A percentile compares a stretch with the other conserved stretches of the same genome.
These are phyloP conservation scores for Auricularia heimuer DNA, from an alignment of 768 basidiomycete species.

Conservation along the genomic window DNA sequence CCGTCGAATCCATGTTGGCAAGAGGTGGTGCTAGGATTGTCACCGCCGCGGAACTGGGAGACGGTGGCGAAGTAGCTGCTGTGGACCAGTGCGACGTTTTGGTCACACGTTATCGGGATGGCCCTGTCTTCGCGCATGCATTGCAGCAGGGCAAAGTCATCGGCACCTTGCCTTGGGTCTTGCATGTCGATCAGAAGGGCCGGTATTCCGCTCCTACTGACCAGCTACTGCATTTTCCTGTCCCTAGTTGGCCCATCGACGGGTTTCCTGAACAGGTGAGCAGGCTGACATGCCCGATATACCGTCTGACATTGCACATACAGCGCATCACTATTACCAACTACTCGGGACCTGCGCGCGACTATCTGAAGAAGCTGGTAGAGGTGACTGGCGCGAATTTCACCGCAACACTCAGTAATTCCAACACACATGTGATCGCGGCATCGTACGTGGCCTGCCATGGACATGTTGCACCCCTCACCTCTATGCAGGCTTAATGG, in stretches of 20 bases:
- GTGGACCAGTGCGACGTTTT: conserved; percentile 57
- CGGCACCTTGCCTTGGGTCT: conserved; percentile 76
- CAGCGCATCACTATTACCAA: conserved; percentile 81
- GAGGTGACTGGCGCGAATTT: conserved; percentile 66
- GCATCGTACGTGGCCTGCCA: conserved; percentile 50
- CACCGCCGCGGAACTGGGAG: conserved; percentile 14
- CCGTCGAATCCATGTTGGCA: conserved; percentile 49
- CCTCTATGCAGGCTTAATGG: conserved; percentile 18
- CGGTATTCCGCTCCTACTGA: conserved; percentile 53
- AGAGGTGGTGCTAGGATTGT: conserved; percentile 49
- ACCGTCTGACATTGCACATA: background rate
- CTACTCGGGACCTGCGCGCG: conserved; percentile 77
- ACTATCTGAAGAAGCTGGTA: conserved; percentile 82
- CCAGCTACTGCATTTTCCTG: conserved; percentile 77
- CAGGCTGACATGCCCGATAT: background rate
- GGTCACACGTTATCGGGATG: conserved; percentile 60
- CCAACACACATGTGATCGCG: conserved; percentile 74
- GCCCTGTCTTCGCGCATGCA: conserved; percentile 56
- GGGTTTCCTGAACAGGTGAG: conserved; percentile 55
- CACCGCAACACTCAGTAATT: conserved; percentile 69
- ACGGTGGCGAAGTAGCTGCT: conserved; percentile 18
- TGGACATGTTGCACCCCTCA: background rate
- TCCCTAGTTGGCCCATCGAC: conserved; percentile 50
- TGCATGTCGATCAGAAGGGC: conserved; percentile 61
- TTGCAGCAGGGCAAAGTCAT: conserved; percentile 47